Percentiles rank a stretch among this genome's conserved stretches.
phyloP scores from a whole-genome alignment of 192 early-diverging fungal species.

The Backusella australiensis region DNA sequence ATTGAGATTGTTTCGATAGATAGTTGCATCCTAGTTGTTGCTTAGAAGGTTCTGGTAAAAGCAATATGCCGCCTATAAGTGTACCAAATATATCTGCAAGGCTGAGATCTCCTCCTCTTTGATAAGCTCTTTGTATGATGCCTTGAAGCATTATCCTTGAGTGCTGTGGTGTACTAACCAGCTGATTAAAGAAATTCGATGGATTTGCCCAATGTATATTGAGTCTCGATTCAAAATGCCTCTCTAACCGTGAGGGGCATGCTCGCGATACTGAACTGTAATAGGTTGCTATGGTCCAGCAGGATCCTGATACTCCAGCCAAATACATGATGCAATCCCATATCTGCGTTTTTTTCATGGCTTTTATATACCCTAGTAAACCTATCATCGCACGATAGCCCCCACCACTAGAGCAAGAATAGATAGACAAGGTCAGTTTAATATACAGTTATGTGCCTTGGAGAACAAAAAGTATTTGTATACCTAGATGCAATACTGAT shows the following conservation, averaged over 20 bases:
- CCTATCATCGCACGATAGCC: constrained; percentile 79
- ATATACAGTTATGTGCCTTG: neutral
- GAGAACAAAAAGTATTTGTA: neutral
- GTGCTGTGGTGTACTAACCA: constrained; percentile 13
- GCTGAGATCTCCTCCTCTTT: constrained; percentile 27
- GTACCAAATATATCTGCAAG: constrained; percentile 61
- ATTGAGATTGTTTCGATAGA: constrained; percentile 49
- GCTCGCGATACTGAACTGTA: constrained; percentile 41
- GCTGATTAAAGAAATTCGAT: constrained; percentile 29
- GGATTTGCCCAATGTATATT: constrained; percentile 46
- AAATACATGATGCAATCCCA: constrained; percentile 72
- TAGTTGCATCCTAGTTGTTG: constrained; percentile 37
- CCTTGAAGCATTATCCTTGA: constrained; percentile 24
- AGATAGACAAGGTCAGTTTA: neutral
- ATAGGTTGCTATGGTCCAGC: constrained; percentile 57
- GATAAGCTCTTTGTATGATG: constrained; percentile 22
- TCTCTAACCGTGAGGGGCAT: constrained; percentile 36
- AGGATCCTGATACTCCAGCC: constrained; percentile 62
- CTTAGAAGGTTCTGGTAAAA: constrained; percentile 27
- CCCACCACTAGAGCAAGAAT: constrained; percentile 55
- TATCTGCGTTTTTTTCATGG: constrained; percentile 62
- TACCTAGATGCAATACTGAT: constrained; percentile 67
- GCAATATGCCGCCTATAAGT: constrained; percentile 43
- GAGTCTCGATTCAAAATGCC: constrained; percentile 40
- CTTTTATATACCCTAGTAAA: constrained; percentile 59